These are phyloP conservation scores for Claviceps pazoutovae DNA, from an alignment of 2,329 filamentous ascomycete species.

Conservation along the genomic window DNA sequence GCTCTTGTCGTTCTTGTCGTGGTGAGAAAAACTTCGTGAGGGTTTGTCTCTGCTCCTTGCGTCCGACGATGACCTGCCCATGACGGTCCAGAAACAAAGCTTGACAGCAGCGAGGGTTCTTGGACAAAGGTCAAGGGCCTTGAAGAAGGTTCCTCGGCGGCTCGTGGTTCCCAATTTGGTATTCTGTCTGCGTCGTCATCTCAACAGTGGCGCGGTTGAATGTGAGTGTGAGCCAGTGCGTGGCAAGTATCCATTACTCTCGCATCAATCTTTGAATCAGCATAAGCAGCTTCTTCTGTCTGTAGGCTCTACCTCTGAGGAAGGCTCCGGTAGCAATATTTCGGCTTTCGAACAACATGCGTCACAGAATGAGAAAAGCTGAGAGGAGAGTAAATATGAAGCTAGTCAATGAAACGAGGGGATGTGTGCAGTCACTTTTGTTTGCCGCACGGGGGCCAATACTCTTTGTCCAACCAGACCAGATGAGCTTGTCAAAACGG, in stretches of 20 bases:
- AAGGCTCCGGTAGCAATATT: background rate
- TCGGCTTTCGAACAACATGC: too few relatives aligned
- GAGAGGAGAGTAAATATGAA: background rate
- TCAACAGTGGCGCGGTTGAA: background rate
- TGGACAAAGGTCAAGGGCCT: background rate
- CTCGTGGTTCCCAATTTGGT: background rate
- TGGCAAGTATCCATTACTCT: background rate
- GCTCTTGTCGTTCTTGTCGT: constrained; percentile 11
- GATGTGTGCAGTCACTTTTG: background rate
- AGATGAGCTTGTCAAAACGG: background rate
- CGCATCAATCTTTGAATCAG: background rate
- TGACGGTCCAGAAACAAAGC: background rate
- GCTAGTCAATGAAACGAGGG: background rate
- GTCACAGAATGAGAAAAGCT: too few relatives aligned
- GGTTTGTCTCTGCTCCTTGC: background rate
- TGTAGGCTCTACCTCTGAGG: background rate
- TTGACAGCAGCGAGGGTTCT: background rate
- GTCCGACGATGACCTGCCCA: background rate
- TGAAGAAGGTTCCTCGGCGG: background rate
- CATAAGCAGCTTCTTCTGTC: background rate
- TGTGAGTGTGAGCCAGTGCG: background rate
- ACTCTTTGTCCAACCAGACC: background rate
- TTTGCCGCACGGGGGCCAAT: background rate
- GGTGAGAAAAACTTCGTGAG: constrained; percentile 12
- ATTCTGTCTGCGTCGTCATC: background rate